Base-by-base conservation (phyloP, 345 rosid genomes). In the Rhodomyrtus tomentosa region DNA sequence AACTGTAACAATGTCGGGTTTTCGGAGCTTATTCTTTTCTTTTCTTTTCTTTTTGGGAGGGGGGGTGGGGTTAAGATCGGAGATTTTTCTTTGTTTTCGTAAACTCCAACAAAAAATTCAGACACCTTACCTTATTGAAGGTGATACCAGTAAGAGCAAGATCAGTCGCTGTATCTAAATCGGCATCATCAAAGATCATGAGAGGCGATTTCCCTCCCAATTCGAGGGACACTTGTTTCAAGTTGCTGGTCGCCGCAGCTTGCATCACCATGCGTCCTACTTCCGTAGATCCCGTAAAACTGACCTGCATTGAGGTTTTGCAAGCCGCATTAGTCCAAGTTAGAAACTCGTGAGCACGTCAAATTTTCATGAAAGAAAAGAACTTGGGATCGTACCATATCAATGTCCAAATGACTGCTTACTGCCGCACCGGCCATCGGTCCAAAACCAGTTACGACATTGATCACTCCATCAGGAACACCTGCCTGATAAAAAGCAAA, bases 141-240 rank as follows among this genome's bases (percentile, higher is more conserved):
- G 89, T 14, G 49, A 89, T 59, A 29, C 93, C 94, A 0, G 86
- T 29, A 12, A 93, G 90, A 10, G 98, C 97, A 24, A 95, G 89
- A 52, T 91, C 86, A 0, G 89, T 91, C 8, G 98, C 96, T n/a
- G 59, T 85, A 76, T 93, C 86, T 21, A 90, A 73, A 88, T 94
- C 96, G 22, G 95, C 99, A 54, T 96, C 99, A 12, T 96, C 92
- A 82, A 93, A 95, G 48, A 96, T 89, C n/a, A 95, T 81, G 22
- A 96, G 87, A 53, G 99, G 99, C 2, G 97, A 95, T 87, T 96
- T 96, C 8, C 98, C 97, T 5, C 99, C 99, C 21, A 95, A 85
- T 83, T 96, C 99, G 0, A 96, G 91, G 0, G 96, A 89, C 10
- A 96, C 93, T 21, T 85, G 88, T 62, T 96, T 96, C 86, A 96